Percentiles rank a stretch among this genome's conserved stretches.
Conservation (phyloP, 371 early-diverging fungal genomes). For the Apophysomyces sp. region DNA sequence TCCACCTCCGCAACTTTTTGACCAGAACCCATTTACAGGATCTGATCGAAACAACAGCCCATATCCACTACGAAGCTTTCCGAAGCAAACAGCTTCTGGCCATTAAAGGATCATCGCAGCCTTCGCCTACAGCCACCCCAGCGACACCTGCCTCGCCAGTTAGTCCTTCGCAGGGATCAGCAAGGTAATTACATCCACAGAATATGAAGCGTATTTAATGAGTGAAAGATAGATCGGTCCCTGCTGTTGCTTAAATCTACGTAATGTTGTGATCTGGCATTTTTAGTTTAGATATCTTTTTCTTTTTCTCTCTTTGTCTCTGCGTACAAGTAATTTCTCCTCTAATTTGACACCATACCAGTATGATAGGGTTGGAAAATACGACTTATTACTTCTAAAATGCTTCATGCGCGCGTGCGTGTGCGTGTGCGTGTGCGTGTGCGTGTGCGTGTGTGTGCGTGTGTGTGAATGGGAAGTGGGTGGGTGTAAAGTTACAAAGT, state of each 20-base stretch:
- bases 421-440: too few species aligned
- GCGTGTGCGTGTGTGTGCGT: too few species aligned
- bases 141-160: slow-evolving; percentile 9
- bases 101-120: slow-evolving; percentile 64
- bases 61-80: slow-evolving; percentile 87
- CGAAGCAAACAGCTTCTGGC: slow-evolving; percentile 82
- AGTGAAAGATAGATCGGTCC: not conserved
- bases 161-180: slow-evolving; percentile 1
- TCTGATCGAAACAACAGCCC: slow-evolving; percentile 79
- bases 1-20: slow-evolving; percentile 82
- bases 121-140: slow-evolving; percentile 4
- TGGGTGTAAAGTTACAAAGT: too few species aligned
- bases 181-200: not conserved
- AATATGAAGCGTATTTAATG: not conserved
- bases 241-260: too few species aligned
- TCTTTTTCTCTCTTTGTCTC: not conserved
- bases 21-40: slow-evolving; percentile 82
- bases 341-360: not conserved
- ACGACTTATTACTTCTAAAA: not conserved
- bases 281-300: not conserved
- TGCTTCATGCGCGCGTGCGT: too few species aligned
- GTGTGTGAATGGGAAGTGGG: too few species aligned
- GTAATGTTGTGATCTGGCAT: too few species aligned
- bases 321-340: not conserved
- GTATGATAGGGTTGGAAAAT: too few species aligned